A percentile compares a stretch with the other conserved stretches of the same genome.
Conservation (phyloP, 2,329 filamentous ascomycete species). For the Scedosporium apiospermum region DNA sequence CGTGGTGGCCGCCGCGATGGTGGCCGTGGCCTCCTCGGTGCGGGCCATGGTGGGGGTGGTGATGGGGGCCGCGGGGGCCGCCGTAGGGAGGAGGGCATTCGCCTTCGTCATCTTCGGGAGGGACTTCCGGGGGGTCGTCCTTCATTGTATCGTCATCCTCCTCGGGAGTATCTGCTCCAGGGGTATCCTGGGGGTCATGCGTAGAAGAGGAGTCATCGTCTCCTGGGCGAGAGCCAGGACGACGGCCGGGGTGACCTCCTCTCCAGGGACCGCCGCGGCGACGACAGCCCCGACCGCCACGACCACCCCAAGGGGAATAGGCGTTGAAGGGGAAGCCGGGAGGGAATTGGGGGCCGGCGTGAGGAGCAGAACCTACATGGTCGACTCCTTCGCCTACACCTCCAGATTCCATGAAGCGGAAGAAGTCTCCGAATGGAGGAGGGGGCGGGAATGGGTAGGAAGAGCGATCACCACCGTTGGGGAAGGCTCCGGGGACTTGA, state of each 20-base stretch:
- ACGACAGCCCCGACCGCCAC: conserved; percentile 9
- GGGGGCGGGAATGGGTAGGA: neutral
- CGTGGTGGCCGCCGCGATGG: conserved; percentile 14
- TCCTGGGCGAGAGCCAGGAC: conserved; percentile 14
- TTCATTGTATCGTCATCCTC: conserved; percentile 9
- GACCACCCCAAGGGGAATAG: conserved; percentile 7
- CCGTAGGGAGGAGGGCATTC: conserved; percentile 14
- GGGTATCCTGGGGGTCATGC: conserved; percentile 7
- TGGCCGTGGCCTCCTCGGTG: conserved; percentile 11
- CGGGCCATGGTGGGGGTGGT: conserved; percentile 10
- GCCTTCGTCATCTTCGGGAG: conserved; percentile 7
- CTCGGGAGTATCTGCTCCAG: conserved; percentile 11
- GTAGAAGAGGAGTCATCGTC: conserved; percentile 8
- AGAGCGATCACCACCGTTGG: neutral
- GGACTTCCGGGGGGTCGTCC: conserved; percentile 3
- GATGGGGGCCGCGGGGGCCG: conserved; percentile 16
- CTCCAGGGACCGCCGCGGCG: conserved; percentile 9
- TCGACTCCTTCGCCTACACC: neutral
- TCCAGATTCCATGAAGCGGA: neutral
- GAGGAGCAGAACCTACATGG: conserved; percentile 18
- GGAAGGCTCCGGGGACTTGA: conserved; percentile 1
- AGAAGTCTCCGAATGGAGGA: conserved; percentile 1
- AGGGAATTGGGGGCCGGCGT: conserved; percentile 19
- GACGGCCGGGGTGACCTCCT: conserved; percentile 12
- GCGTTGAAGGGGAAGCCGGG: conserved; percentile 15